Evolutionary conservation across 129 eudicot genomes (phyloP).

Genomic region (Flaveria robusta): DNA sequence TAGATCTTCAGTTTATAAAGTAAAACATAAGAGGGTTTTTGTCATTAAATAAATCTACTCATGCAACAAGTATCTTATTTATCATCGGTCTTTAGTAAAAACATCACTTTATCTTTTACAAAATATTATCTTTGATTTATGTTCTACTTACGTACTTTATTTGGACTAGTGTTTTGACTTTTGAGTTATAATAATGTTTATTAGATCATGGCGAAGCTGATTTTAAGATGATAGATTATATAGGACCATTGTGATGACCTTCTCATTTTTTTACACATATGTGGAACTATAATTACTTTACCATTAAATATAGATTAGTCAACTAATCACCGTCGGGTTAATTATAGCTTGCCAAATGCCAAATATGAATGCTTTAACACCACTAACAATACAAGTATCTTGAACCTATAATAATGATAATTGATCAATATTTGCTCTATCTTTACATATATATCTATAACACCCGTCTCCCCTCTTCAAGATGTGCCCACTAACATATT

Average conservation of each 20-base stretch:
- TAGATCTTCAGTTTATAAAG: background rate
- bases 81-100: background rate
- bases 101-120: background rate
- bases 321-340: background rate
- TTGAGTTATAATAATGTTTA: background rate
- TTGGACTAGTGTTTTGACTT: background rate
- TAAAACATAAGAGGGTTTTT: background rate
- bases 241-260: background rate
- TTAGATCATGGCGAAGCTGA: background rate
- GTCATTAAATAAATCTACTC: background rate
- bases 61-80: background rate
- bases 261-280: background rate
- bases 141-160: background rate
- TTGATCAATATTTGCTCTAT: background rate
- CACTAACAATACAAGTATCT: background rate
- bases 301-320: background rate
- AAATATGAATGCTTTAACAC: background rate
- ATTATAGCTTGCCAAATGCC: background rate
- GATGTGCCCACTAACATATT: background rate
- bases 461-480: background rate
- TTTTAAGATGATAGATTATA: background rate
- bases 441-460: background rate
- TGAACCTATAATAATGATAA: background rate
- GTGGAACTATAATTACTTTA: slow-evolving; percentile 1
- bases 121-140: slow-evolving; percentile 1